phyloP scores from a whole-genome alignment of 495 filamentous ascomycete species.

The Hyaloscypha bicolor region DNA sequence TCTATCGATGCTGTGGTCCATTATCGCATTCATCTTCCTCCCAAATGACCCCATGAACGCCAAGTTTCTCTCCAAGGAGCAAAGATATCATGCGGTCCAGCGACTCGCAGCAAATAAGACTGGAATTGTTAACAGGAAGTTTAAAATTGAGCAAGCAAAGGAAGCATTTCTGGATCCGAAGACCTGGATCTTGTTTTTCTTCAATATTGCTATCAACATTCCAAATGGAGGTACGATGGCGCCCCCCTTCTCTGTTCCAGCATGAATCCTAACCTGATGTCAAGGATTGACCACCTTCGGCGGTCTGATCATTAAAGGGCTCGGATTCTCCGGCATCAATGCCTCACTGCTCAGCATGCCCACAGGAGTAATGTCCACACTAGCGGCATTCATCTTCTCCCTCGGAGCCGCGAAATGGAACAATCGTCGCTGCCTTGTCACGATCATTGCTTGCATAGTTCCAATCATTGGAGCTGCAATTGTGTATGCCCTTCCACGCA shows the following conservation, averaged over 20 bases:
- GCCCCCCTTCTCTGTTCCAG: not conserved
- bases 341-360: conserved; percentile 27
- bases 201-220: conserved; percentile 23
- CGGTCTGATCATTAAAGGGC: conserved; percentile 58
- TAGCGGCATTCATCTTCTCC: not conserved
- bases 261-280: not conserved
- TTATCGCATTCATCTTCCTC: conserved; percentile 61
- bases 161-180: conserved; percentile 62
- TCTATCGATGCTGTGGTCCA: conserved; percentile 57
- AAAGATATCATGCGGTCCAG: conserved; percentile 59
- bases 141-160: conserved; percentile 63
- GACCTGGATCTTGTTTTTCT: conserved; percentile 46
- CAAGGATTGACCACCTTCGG: conserved; percentile 63
- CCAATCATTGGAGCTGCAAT: conserved; percentile 64
- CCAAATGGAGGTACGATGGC: not conserved
- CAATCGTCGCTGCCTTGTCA: conserved; percentile 16
- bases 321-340: conserved; percentile 58
- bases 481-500: conserved; percentile 60
- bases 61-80: conserved; percentile 61
- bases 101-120: conserved; percentile 67
- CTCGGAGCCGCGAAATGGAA: not conserved
- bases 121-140: conserved; percentile 70
- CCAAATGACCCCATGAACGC: conserved; percentile 72
- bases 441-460: conserved; percentile 55
- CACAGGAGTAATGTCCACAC: conserved; percentile 7